A percentile compares a stretch with the other conserved stretches of the same genome.
phyloP scores from a whole-genome alignment of 202 grass and related monocot species.

The Saccharum hybrid region DNA sequence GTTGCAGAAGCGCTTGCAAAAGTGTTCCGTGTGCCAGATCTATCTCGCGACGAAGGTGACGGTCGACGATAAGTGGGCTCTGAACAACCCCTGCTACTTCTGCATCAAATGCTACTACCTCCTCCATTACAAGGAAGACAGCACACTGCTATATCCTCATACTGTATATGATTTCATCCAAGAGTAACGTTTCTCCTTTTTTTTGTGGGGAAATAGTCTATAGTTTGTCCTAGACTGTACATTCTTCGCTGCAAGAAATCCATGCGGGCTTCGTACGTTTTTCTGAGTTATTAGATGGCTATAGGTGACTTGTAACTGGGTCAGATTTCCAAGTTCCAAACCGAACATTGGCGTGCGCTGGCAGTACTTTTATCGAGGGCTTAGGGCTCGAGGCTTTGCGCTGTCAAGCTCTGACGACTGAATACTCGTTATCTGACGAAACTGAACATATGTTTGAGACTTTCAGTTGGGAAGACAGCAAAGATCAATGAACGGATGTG shows the following conservation, averaged over 20 bases:
- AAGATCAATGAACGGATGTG: too few species aligned
- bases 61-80: constrained; percentile 84
- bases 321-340: background rate
- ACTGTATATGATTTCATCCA: constrained; percentile 78
- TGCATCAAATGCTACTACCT: constrained; percentile 95
- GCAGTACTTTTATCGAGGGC: too few species aligned
- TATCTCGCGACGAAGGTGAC: constrained; percentile 85
- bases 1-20: constrained; percentile 66
- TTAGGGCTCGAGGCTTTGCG: background rate
- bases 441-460: background rate
- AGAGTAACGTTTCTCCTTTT: constrained; percentile 36
- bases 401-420: background rate
- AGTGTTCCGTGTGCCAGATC: constrained; percentile 92
- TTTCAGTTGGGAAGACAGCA: too few species aligned
- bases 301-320: background rate
- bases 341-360: too few species aligned
- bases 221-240: background rate
- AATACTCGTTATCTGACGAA: too few species aligned
- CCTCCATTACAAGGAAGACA: constrained; percentile 90
- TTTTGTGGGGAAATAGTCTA: background rate
- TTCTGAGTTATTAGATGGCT: background rate
- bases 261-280: background rate
- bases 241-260: constrained; percentile 3
- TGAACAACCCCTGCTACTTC: constrained; percentile 86
- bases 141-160: constrained; percentile 75